phyloP scores from a whole-genome alignment of 805 yeast species.

The Ogataea trehalophila region DNA sequence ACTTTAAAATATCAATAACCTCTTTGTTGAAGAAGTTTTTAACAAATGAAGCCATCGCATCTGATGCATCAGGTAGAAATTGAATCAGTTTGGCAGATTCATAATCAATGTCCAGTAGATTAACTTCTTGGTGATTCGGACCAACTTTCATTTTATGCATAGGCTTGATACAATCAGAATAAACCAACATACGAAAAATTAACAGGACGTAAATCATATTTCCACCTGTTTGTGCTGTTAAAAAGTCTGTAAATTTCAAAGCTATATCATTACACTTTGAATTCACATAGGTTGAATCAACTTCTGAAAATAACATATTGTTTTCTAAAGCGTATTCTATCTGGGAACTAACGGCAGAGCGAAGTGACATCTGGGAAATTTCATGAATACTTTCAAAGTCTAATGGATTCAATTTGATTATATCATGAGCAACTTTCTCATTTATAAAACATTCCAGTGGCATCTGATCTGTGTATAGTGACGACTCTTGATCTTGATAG shows the following conservation, averaged over 20 bases:
- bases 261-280: background rate
- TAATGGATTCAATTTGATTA: background rate
- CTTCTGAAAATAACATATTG: background rate
- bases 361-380: background rate
- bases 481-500: background rate
- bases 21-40: conserved; percentile 6
- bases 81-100: background rate
- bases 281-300: background rate
- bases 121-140: no score
- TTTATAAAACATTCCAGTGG: background rate
- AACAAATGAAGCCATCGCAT: conserved; percentile 4
- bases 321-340: background rate
- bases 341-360: background rate
- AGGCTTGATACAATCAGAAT: no score
- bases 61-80: conserved; percentile 2
- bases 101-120: background rate
- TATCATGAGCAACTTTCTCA: background rate
- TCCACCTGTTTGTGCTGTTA: background rate
- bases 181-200: no score
- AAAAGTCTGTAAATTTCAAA: background rate
- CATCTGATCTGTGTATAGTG: background rate
- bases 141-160: no score
- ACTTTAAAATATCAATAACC: conserved; percentile 28
- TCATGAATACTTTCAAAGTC: background rate
- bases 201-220: no score